Conservation (phyloP, 257 asterid species). For the Solanum medicagineum region DNA sequence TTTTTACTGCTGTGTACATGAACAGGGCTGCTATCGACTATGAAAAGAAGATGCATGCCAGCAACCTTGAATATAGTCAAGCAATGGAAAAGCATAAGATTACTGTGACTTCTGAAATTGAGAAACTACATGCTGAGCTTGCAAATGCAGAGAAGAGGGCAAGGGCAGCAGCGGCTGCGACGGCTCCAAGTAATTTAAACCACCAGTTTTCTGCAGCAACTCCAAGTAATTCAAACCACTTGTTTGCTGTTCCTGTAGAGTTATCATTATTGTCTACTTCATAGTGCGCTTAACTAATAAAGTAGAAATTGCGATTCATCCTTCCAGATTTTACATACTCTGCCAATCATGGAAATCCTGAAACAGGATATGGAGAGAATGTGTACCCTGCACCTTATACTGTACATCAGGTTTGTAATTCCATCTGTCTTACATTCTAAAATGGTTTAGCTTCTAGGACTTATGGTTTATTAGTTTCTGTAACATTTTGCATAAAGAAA, state of each 20-base stretch:
- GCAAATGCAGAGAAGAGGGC: slow-evolving; percentile 56
- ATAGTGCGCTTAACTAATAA: neutral
- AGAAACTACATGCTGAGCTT: slow-evolving; percentile 51
- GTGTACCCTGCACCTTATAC: slow-evolving; percentile 18
- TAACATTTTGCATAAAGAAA: neutral
- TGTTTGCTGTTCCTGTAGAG: neutral
- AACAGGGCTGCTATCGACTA: slow-evolving; percentile 68
- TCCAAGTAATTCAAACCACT: slow-evolving; percentile 23
- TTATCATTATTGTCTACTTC: neutral
- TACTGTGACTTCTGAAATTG: slow-evolving; percentile 50
- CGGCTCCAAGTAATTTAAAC: slow-evolving; percentile 28
- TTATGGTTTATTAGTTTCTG: neutral
- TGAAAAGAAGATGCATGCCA: slow-evolving; percentile 50
- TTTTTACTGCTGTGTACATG: slow-evolving; percentile 8
- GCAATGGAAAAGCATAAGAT: slow-evolving; percentile 59
- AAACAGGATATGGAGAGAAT: slow-evolving; percentile 32
- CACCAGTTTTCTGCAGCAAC: slow-evolving; percentile 10
- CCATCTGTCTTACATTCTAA: neutral
- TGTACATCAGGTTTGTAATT: slow-evolving; percentile 35
- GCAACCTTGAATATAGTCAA: slow-evolving; percentile 38
- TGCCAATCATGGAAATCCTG: slow-evolving; percentile 19
- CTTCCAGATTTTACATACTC: slow-evolving; percentile 36
- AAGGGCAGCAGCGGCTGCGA: slow-evolving; percentile 32
- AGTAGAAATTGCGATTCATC: neutral
- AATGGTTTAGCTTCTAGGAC: neutral